Conservation (phyloP, 1,139 yeast genomes). For the Saccharomycopsis hybrid region DNA sequence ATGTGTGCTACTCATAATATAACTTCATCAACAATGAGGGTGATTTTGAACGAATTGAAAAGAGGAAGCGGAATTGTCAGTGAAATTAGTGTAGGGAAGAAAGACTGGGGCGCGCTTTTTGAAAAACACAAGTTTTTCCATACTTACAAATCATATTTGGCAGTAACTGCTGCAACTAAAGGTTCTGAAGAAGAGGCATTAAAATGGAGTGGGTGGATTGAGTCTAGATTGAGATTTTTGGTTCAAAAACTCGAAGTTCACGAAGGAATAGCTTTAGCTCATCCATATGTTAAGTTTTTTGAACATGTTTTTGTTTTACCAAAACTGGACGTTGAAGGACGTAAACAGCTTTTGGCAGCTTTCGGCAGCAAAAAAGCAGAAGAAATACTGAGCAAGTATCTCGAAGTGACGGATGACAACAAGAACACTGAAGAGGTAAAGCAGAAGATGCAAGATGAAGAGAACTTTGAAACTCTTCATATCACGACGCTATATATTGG, state of each 20-base stretch:
- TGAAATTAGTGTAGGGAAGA: constrained; percentile 58
- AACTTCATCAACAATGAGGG: constrained; percentile 75
- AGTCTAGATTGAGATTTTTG: constrained; percentile 72
- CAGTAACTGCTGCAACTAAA: constrained; percentile 71
- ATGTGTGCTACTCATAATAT: constrained; percentile 99
- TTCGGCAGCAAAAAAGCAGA: constrained; percentile 48
- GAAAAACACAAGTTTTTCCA: constrained; percentile 75
- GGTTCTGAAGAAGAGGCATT: constrained; percentile 73
- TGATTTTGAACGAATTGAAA: constrained; percentile 66
- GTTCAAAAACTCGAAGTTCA: constrained; percentile 76
- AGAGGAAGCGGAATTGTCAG: constrained; percentile 69
- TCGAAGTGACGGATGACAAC: constrained; percentile 28
- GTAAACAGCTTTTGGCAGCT: constrained; percentile 46
- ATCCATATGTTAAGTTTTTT: constrained; percentile 82
- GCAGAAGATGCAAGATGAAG: constrained; percentile 27
- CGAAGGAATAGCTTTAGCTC: constrained; percentile 74
- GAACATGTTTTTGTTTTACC: constrained; percentile 40
- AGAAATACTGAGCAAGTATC: constrained; percentile 29
- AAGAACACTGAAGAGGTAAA: constrained; percentile 28
- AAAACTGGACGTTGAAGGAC: constrained; percentile 46
- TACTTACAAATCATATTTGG: constrained; percentile 77
- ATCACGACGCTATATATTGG: constrained; percentile 80
- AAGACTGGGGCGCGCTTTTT: constrained; percentile 70
- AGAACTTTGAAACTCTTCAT: constrained; percentile 39
- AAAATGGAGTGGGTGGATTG: constrained; percentile 90